phyloP scores from a whole-genome alignment of 257 asterid genomes.

The Rauvolfia tetraphylla region DNA sequence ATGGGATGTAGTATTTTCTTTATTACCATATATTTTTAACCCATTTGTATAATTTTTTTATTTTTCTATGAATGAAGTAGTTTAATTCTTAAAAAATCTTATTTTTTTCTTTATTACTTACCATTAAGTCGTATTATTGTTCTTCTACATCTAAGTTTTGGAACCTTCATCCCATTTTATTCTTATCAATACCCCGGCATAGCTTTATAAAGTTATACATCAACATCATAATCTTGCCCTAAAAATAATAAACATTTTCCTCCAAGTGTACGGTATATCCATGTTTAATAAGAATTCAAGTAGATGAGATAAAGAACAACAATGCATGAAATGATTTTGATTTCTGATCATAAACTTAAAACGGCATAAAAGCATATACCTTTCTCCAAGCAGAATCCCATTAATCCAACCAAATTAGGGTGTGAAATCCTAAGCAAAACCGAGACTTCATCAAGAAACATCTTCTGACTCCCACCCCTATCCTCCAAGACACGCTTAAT shows the following conservation, averaged over 20 bases:
- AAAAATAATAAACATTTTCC: no score
- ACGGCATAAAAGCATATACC: constrained; percentile 26
- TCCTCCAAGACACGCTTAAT: constrained; percentile 68
- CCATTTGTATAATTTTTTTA: no score
- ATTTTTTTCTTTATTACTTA: no score
- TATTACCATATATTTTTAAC: no score
- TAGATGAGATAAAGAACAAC: no score
- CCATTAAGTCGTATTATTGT: background rate
- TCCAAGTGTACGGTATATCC: no score
- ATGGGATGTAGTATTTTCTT: no score
- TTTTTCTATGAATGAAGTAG: no score
- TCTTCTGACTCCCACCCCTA: constrained; percentile 71
- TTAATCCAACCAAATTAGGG: constrained; percentile 60
- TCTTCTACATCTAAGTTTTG: background rate
- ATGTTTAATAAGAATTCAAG: background rate
- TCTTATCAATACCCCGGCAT: no score
- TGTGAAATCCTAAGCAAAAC: constrained; percentile 84
- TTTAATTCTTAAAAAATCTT: no score
- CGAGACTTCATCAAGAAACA: constrained; percentile 79
- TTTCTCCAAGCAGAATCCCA: constrained; percentile 80
- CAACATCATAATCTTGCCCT: no score
- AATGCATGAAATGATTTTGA: background rate
- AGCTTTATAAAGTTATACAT: no score
- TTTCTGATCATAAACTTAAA: background rate
- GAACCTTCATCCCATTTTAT: background rate